These are phyloP conservation scores for Kodamaea alishanica DNA, from an alignment of 1,139 yeast genomes.

Conservation along the genomic window DNA sequence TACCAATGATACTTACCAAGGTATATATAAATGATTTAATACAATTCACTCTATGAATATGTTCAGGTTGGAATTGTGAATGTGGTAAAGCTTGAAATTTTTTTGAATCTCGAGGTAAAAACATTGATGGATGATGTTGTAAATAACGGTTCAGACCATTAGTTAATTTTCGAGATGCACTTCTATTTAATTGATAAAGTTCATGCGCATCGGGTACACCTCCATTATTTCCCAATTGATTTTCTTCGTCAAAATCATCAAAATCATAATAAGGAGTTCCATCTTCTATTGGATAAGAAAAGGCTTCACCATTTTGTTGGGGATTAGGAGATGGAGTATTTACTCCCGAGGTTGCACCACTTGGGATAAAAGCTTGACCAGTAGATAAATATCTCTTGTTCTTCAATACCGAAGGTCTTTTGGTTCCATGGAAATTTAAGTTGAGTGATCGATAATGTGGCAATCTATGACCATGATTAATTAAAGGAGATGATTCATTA, in stretches of 20 bases:
- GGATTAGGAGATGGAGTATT: constrained; percentile 3
- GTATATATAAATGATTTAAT: constrained; percentile 56
- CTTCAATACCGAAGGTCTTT: constrained; percentile 23
- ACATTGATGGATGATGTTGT: constrained; percentile 18
- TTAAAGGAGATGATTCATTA: constrained; percentile 33
- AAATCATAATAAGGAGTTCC: constrained; percentile 35
- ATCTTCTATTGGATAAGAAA: constrained; percentile 58
- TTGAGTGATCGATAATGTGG: constrained; percentile 46
- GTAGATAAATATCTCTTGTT: constrained; percentile 39
- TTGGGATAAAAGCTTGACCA: constrained; percentile 21
- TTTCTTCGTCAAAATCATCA: constrained; percentile 42
- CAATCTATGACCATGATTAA: constrained; percentile 29
- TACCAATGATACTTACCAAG: constrained; percentile 46
- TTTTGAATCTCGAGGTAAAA: constrained; percentile 23
- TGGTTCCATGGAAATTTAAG: constrained; percentile 28
- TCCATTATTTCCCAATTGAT: constrained; percentile 16
- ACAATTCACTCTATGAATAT: constrained; percentile 29
- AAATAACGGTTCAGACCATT: constrained; percentile 12
- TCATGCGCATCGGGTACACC: constrained; percentile 1
- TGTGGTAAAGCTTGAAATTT: constrained; percentile 9
- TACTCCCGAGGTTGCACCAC: constrained; percentile 8
- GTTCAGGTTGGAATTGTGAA: constrained; percentile 9
- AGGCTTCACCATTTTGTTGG: constrained; percentile 24
- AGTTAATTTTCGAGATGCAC: constrained; percentile 9
- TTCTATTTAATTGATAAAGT: constrained; percentile 6